These are phyloP conservation scores for Aegle marmelos DNA, from an alignment of 345 rosid species.

Conservation along the genomic window DNA sequence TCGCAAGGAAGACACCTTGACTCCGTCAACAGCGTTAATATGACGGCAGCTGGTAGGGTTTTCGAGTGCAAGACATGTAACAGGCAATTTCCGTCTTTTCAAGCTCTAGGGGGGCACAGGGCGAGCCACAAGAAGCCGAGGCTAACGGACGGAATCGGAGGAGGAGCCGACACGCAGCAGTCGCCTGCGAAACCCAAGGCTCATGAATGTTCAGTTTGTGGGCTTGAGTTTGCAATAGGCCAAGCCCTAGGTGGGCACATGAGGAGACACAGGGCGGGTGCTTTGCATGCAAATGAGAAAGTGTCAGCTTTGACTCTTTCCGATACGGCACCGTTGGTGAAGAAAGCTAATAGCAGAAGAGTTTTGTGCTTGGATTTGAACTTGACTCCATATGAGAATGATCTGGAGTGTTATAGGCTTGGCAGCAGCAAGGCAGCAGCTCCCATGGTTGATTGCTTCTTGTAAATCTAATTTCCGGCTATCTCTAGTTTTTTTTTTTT, in stretches of 20 bases:
- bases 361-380: constrained; percentile 61
- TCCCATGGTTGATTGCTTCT: constrained; percentile 32
- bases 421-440: constrained; percentile 14
- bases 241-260: constrained; percentile 72
- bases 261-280: constrained; percentile 52
- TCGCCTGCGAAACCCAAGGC: constrained; percentile 46
- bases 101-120: constrained; percentile 67
- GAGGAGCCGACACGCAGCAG: not conserved
- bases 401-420: constrained; percentile 43
- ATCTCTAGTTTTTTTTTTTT: not conserved
- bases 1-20: constrained; percentile 33
- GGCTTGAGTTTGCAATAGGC: constrained; percentile 75
- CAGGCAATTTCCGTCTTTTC: constrained; percentile 56
- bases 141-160: constrained; percentile 1
- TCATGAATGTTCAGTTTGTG: constrained; percentile 89
- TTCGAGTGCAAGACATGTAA: constrained; percentile 78
- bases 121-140: constrained; percentile 73
- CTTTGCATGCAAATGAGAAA: constrained; percentile 15
- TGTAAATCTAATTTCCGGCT: not conserved
- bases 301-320: not conserved
- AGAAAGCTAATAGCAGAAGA: constrained; percentile 45
- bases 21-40: not conserved
- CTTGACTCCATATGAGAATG: constrained; percentile 67
- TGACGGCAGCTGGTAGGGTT: constrained; percentile 23
- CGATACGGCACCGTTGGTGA: constrained; percentile 21